Percentiles rank a stretch among this genome's conserved stretches.
These are phyloP conservation scores for Lineolata rhizophorae DNA, from an alignment of 495 filamentous ascomycete species.

Conservation along the genomic window DNA sequence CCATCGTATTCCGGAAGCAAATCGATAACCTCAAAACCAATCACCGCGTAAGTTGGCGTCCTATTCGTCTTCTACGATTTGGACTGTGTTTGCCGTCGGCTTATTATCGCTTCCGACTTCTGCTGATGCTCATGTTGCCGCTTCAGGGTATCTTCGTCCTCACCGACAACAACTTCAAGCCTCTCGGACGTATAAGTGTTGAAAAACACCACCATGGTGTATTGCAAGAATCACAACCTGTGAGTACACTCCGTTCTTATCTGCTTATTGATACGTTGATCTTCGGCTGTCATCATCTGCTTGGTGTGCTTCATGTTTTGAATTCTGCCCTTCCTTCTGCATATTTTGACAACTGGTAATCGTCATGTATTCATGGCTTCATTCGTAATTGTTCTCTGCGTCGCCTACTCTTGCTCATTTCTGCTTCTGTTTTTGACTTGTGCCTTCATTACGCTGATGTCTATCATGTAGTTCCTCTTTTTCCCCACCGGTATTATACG, in stretches of 20 bases:
- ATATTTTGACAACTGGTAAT: no score
- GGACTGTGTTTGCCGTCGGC: no score
- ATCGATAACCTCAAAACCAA: conserved; percentile 98
- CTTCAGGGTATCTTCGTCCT: conserved; percentile 82
- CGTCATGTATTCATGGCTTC: no score
- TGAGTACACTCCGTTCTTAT: conserved; percentile 32
- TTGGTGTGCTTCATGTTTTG: conserved; percentile 4
- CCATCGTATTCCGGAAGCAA: conserved; percentile 81
- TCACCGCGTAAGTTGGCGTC: conserved; percentile 40
- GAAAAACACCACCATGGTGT: conserved; percentile 37
- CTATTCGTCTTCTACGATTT: no score
- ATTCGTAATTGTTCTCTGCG: no score
- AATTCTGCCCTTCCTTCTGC: conserved; percentile 3
- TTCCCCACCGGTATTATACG: conserved; percentile 85
- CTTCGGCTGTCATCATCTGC: no score
- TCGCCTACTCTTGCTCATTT: not conserved
- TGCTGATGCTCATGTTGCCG: conserved; percentile 1
- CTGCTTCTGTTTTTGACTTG: not conserved
- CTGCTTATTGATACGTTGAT: no score
- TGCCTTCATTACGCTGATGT: no score
- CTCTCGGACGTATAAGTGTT: conserved; percentile 70
- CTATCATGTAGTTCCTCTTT: conserved; percentile 64
- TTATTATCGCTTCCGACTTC: not conserved
- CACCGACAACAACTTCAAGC: conserved; percentile 81
- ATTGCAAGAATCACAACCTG: conserved; percentile 58